Evolutionary conservation across 2,329 filamentous ascomycete genomes (phyloP).

Genomic region (Penicillium fuscoglaucum): DNA sequence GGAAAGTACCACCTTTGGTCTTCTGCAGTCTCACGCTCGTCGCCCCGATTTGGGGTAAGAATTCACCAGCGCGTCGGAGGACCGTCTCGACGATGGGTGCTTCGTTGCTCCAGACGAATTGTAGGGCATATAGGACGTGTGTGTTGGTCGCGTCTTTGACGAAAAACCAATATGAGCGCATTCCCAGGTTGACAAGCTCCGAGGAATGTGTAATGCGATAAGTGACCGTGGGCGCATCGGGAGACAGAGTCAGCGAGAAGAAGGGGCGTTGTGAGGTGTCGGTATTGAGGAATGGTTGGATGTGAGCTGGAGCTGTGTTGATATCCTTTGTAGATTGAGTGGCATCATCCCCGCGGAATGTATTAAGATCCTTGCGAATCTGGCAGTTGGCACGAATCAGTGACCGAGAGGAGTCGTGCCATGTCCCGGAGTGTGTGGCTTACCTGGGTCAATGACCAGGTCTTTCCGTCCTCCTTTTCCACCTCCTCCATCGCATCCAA

Average conservation of each 20-base stretch:
- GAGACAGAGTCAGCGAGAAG: constrained; percentile 2
- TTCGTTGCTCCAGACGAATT: constrained; percentile 19
- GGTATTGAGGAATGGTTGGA: constrained; percentile 1
- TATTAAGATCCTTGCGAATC: constrained; percentile 8
- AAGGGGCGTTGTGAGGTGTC: neutral
- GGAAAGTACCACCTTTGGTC: constrained; percentile 16
- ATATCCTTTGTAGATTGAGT: neutral
- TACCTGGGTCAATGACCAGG: constrained; percentile 15
- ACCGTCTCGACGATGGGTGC: constrained; percentile 18
- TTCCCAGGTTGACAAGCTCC: constrained; percentile 15
- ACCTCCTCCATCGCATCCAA: constrained; percentile 14
- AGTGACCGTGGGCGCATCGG: constrained; percentile 1
- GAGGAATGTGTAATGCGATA: constrained; percentile 21
- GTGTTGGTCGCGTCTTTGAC: constrained; percentile 22
- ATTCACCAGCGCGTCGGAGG: constrained; percentile 19
- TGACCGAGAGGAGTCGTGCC: too few species aligned
- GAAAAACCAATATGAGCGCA: constrained; percentile 20
- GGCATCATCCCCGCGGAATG: neutral
- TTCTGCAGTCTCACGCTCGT: constrained; percentile 16
- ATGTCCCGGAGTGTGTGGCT: neutral
- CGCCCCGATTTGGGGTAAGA: constrained; percentile 18
- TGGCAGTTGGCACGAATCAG: neutral
- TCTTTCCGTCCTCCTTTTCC: constrained; percentile 2
- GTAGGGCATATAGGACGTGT: constrained; percentile 18
- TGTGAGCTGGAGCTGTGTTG: neutral